Conservation (phyloP, 164 flowering plant species). For the Annona cherimola region DNA sequence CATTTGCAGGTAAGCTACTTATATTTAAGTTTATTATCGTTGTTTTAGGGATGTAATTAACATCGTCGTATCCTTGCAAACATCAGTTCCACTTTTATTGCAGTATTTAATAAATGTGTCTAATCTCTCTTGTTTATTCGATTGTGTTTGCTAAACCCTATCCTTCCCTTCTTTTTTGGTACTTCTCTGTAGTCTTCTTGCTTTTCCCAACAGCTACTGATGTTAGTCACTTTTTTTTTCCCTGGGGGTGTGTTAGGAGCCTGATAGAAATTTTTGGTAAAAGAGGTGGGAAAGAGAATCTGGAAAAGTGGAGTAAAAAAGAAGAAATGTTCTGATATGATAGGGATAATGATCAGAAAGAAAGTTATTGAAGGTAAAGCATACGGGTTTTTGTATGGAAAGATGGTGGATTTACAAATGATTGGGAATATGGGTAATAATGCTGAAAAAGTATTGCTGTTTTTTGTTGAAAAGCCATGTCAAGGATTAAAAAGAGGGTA, state of each 20-base stretch:
- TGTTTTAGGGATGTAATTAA: neutral
- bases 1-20: slow-evolving; percentile 63
- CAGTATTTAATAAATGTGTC: neutral
- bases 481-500: no score
- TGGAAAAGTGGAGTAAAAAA: no score
- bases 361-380: no score
- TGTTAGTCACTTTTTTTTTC: neutral
- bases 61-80: neutral
- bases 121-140: neutral
- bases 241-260: neutral
- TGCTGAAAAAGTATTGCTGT: no score
- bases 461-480: no score
- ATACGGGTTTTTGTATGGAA: no score
- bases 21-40: neutral
- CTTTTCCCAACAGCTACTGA: neutral
- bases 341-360: no score
- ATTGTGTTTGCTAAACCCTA: neutral
- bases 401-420: no score
- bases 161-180: neutral
- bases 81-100: neutral
- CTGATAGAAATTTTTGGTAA: neutral
- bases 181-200: neutral
- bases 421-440: no score
- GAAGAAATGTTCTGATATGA: no score
- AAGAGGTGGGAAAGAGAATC: no score